Evolutionary conservation across 306 rosid genomes (phyloP), one percentile per base, ranked within the genome.

Genomic region (Cucurbita moschata): DNA sequence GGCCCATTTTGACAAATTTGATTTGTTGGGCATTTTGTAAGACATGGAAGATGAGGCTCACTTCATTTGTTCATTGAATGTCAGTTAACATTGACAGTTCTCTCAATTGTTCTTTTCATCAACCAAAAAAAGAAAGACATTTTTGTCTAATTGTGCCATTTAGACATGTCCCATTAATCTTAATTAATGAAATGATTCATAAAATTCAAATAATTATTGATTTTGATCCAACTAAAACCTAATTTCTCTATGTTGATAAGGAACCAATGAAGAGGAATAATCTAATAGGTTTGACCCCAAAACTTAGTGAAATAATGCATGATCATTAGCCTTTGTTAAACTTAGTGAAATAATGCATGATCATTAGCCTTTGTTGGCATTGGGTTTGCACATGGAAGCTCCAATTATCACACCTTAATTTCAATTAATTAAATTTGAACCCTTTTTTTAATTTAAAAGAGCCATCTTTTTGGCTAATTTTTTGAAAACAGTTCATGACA

Each of bases 31-130:
- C 84, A 67, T 85, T 83, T 85, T 88, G 83, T 75, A 73, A 49
- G 39, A 73, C 49, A 61, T 75, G 90, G 98, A 88, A 74, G 93
- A 88, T 66, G 96, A 74, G 96, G 96, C 96, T 78, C 80, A 38
- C 13, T 75, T 54, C 62, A 39, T 61, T 53, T 74, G 55, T 55
- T 63, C 44, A 23, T 51, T 3, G n/a, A 68, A 21, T 68, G 19
- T 49, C 35, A 23, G 23, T 49, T 49, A 15, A 49, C 14, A 12
- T 5, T 49, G 21, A 69, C 15, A 49, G 2, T 49, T 69, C 12
- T 44, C 9, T 21, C 72, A 0, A 49, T 67, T 67, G 30, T 66
- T 67, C 56, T 67, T 46, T 67, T 67, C 56, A 44, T 46, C 73
- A 46, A 44, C 55, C 40, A 44, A 2, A 30, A 30, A 30, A 30